Evolutionary conservation across 345 rosid species (phyloP), one percentile per base, ranked within the genome.

Genomic region (Limnanthes douglasii): DNA sequence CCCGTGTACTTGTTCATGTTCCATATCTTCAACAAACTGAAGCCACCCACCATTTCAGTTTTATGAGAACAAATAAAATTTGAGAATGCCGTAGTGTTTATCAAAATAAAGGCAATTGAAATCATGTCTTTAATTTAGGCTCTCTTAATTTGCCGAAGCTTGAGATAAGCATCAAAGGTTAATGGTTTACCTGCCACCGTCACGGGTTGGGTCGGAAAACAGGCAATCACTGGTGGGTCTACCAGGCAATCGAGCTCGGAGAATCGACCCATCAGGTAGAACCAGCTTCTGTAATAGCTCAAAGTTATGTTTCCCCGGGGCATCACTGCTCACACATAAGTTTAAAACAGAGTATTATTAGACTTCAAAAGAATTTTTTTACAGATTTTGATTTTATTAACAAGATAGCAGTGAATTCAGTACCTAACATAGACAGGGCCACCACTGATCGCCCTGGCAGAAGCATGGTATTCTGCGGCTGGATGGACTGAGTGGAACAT

Each of bases 1-100:
- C 95, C 98, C 4, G 92, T 83, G 69, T 57, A 83, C 53, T 88
- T 83, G 73, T 88, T 88, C 95, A 88, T 74, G 71, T 77, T 88
- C 98, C 98, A 83, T 60, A 88, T 79, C 76, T 88, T 88, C 63
- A 88, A 51, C 68, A 88, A 63, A 66, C 95, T 88, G 79, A 44
- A 47, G 43, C 35, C 59, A 61, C 21, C 4, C 35, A 13, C 15
- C 13, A n/a, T 11, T 31, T 7, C 13, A 30, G 4, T 10, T 31
- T 9, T 11, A 48, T 36, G 18, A 3, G 4, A 35, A 14, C 3
- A 56, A 15, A 6, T 11, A 28, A 17, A 0, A 4, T 10, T 7
- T 19, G 1, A 24, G 15, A 8, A 18, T 9, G 11, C 5, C 30
- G 11, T 6, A 26, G 2, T 2, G 2, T 2, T 8, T 26, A 26